Base-by-base conservation (phyloP, 2,329 filamentous ascomycete species). In the Amylocarpus encephaloides region DNA sequence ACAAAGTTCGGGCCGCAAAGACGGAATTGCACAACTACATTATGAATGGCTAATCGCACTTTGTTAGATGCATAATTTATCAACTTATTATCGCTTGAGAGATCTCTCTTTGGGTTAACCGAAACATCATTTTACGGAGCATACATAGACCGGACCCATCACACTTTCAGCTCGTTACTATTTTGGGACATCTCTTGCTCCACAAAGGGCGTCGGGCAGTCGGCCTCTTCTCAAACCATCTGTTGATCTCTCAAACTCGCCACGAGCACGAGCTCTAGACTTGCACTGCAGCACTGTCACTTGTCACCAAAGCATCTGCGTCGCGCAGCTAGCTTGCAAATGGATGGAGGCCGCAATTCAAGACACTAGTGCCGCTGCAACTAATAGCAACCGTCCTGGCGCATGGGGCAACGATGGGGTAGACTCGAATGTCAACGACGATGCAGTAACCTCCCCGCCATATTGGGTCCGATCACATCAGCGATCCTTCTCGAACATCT, bases 401-500 rank as follows among this genome's bases (percentile, higher is more conserved):
- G 19, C 48, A 19, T 41, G 26, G 26, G 16, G 41, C 15, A 22
- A 42, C 45, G 42, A 33, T 6, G 13, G 22, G n/a, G 22, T n/a
- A 11, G 16, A 40, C 33, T 26, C 12, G 33, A 29, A 26, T 35
- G 3, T 13, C 33, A 34, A 41, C 48, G 36, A 42, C 44, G 39
- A 52, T 48, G 41, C 66, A 12, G 54, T 66, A 6, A 64, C 63
- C 9, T 66, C 67, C 6, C 70, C 70, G 15, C 69, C 70, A 1
- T 73, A 72, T 55, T 73, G 70, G 70, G 53, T 59, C 6, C 61
- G 65, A 40, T 57, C 62, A 15, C 63, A 65, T 51, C 54, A 58
- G 10, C 44, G 58, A 53, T 52, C 66, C 53, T 53, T 64, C 12
- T 73, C 71, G n/a, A 75, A 66, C 53, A 60, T 71, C 16, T 80